Percentiles rank a stretch among this genome's conserved stretches.
phyloP scores from a whole-genome alignment of 1,139 yeast genomes.

The Pichia kudriavzevii region DNA sequence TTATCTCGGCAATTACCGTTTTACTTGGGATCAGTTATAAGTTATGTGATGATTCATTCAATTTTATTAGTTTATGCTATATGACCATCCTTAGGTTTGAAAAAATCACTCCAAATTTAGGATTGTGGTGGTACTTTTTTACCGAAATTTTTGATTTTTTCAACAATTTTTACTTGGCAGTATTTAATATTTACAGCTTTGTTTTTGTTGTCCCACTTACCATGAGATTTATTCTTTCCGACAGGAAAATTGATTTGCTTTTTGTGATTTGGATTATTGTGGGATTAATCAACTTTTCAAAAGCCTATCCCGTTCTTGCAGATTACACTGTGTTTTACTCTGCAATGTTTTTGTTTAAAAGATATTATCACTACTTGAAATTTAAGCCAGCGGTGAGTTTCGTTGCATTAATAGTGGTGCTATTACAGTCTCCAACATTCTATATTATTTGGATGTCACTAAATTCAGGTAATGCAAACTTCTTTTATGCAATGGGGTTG shows the following conservation, averaged over 20 bases:
- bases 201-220: conserved; percentile 70
- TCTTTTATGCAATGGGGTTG: conserved; percentile 88
- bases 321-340: conserved; percentile 61
- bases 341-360: conserved; percentile 23
- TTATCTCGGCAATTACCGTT: conserved; percentile 21
- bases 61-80: conserved; percentile 56
- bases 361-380: conserved; percentile 21
- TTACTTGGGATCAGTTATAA: conserved; percentile 36
- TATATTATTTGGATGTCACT: conserved; percentile 91
- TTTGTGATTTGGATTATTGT: conserved; percentile 57
- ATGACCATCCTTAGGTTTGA: conserved; percentile 52
- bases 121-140: conserved; percentile 98
- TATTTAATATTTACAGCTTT: conserved; percentile 71
- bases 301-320: conserved; percentile 83
- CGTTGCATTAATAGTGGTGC: conserved; percentile 22
- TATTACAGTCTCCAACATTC: conserved; percentile 74
- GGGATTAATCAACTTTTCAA: conserved; percentile 66
- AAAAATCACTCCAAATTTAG: conserved; percentile 77
- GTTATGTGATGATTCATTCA: conserved; percentile 36
- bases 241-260: conserved; percentile 33
- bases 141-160: conserved; percentile 91
- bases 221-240: conserved; percentile 41
- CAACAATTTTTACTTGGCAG: conserved; percentile 72
- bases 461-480: conserved; percentile 88
- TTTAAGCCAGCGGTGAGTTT: conserved; percentile 24